Evolutionary conservation across 2,329 filamentous ascomycete species (phyloP), one percentile per base, ranked within the genome.

Genomic region (Colletotrichum aenigma): DNA sequence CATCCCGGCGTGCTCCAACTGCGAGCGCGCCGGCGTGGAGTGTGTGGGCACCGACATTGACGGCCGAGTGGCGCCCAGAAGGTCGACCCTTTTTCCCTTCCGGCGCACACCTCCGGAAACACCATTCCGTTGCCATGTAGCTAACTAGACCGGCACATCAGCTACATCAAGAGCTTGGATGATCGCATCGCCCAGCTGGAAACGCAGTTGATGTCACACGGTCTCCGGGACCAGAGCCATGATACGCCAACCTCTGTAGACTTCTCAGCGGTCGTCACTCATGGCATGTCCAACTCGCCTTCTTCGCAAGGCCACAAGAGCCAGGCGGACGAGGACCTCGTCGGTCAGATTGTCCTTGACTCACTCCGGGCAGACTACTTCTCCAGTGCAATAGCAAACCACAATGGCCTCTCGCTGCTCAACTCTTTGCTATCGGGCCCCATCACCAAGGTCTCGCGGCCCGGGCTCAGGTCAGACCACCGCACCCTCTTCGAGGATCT

Each of bases 91-190:
- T 52, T 4, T 52, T 21, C 43, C 43, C 12, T 12, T 52, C 43
- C 43, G n/a, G n/a, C 43, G 43, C 43, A 52, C 43, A 52, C 43
- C n/a, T 52, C 43, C n/a, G 43, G 43, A 32, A n/a, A 7, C 34
- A 21, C 13, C 8, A 9, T 48, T 48, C 26, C 16, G 32, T 65
- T 34, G 8, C 6, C 36, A 58, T 10, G 10, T 32, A 34, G 5
- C 16, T 52, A 13, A 38, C 32, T 12, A 55, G 24, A 16, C 24
- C 4, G 43, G 43, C 71, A 58, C 0, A 65, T 71, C 30, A 81
- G 79, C 26, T 81, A 81, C 52, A 81, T 81, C 55, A 80, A 79
- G 32, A 81, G 62, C 4, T 76, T 81, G 0, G 80, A 81, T 24
- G 80, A 81, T 24, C 78, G 78, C 7, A 68, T 81, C 0, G 80